Percentiles rank a stretch among this genome's conserved stretches.
phyloP scores from a whole-genome alignment of 192 early-diverging fungal species.

The Backusella parvicylindrica region DNA sequence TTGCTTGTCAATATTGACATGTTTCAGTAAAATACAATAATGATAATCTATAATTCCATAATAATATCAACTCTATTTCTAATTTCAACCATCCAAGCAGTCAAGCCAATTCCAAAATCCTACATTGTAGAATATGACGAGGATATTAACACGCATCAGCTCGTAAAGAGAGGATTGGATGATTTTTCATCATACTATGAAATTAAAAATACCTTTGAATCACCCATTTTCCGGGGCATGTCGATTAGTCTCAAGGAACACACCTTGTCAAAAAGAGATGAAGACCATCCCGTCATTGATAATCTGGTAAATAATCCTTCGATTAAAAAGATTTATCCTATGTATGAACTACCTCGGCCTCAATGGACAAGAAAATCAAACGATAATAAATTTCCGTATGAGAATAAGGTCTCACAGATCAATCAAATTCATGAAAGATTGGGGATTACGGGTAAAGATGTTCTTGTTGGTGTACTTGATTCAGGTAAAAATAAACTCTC shows the following conservation, averaged over 20 bases:
- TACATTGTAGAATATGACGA: constrained; percentile 22
- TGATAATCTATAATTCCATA: not conserved
- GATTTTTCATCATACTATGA: not conserved
- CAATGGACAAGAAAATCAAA: not conserved
- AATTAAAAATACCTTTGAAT: constrained; percentile 10
- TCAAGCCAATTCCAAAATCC: constrained; percentile 1
- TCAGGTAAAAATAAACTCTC: constrained; percentile 35
- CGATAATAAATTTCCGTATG: constrained; percentile 13
- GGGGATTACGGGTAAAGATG: constrained; percentile 53
- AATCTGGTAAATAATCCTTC: not conserved
- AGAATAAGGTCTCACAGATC: constrained; percentile 45
- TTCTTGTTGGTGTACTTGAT: constrained; percentile 65
- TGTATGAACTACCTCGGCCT: constrained; percentile 17
- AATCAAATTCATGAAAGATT: constrained; percentile 42
- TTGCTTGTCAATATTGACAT: not conserved
- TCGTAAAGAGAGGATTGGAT: not conserved
- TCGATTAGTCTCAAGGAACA: not conserved
- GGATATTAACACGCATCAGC: not conserved
- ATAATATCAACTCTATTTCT: not conserved
- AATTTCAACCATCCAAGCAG: not conserved
- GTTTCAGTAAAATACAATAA: not conserved
- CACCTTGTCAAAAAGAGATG: not conserved
- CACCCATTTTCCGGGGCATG: constrained; percentile 7
- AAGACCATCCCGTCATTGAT: not conserved
- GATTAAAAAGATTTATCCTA: constrained; percentile 25